Conservation (phyloP, 192 early-diverging fungal species). For the Coemansia sp. region DNA sequence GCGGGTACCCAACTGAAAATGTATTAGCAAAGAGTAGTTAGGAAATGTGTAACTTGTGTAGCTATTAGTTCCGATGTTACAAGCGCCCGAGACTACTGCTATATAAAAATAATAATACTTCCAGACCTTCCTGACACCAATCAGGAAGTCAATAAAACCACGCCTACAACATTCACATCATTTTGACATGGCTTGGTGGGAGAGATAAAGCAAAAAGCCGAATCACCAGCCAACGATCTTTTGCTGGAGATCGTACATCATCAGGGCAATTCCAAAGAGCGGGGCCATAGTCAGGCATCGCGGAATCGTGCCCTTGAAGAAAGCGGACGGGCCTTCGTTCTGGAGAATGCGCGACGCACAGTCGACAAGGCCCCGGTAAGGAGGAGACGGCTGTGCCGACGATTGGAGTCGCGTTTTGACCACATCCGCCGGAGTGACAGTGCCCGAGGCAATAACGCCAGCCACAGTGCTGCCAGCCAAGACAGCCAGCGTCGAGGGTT, state of each 20-base stretch:
- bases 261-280: conserved; percentile 62
- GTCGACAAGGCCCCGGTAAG: conserved; percentile 40
- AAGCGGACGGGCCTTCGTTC: conserved; percentile 58
- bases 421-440: conserved; percentile 74
- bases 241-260: conserved; percentile 72
- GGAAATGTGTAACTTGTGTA: no score
- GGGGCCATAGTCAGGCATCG: conserved; percentile 53
- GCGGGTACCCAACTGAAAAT: no score
- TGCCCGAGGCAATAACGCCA: conserved; percentile 86
- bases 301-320: conserved; percentile 70
- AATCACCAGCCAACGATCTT: conserved; percentile 44
- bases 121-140: no score
- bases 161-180: no score
- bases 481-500: conserved; percentile 72
- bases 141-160: no score
- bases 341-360: conserved; percentile 58
- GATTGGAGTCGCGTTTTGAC: conserved; percentile 76
- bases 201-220: not conserved
- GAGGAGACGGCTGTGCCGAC: conserved; percentile 53
- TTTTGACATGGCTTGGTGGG: no score
- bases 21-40: no score
- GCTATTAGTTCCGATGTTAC: no score
- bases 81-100: no score
- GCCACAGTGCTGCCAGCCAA: conserved; percentile 94
- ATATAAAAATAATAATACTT: no score